Conservation (phyloP, 371 early-diverging fungal genomes). For the Mycotypha africana region DNA sequence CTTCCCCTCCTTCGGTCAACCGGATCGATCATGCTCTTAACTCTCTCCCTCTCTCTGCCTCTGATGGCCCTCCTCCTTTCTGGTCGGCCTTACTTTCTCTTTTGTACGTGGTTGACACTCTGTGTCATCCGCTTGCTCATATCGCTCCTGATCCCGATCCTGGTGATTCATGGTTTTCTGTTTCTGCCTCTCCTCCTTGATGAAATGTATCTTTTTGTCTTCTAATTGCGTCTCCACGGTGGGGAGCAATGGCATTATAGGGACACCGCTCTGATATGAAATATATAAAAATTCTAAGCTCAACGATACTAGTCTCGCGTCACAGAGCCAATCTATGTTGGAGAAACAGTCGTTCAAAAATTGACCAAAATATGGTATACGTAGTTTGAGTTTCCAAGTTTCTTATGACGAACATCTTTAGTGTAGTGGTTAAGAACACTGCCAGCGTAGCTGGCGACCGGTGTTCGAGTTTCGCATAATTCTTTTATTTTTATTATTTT, state of each 20-base stretch:
- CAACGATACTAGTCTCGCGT: no score
- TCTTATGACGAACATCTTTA: no score
- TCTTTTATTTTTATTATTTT: no score
- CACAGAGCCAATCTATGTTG: no score
- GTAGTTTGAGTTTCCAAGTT: no score
- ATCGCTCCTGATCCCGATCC: not conserved
- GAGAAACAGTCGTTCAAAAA: no score
- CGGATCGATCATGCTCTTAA: not conserved
- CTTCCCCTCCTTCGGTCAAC: not conserved
- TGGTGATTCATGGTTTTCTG: not conserved
- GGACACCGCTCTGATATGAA: no score
- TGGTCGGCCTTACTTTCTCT: not conserved
- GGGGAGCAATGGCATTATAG: not conserved
- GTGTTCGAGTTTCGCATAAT: no score
- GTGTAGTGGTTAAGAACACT: no score
- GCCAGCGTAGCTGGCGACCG: no score
- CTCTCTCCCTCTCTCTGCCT: not conserved
- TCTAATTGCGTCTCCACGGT: constrained; percentile 1
- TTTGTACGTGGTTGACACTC: not conserved
- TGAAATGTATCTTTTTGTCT: not conserved
- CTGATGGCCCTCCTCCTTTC: not conserved
- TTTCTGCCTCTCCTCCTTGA: not conserved
- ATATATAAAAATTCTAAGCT: no score
- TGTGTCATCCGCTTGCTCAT: not conserved
- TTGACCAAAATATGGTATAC: no score